Evolutionary conservation across 2,329 filamentous ascomycete genomes (phyloP), one percentile per base, ranked within the genome.

Genomic region (Endoconidiophora laricicola): DNA sequence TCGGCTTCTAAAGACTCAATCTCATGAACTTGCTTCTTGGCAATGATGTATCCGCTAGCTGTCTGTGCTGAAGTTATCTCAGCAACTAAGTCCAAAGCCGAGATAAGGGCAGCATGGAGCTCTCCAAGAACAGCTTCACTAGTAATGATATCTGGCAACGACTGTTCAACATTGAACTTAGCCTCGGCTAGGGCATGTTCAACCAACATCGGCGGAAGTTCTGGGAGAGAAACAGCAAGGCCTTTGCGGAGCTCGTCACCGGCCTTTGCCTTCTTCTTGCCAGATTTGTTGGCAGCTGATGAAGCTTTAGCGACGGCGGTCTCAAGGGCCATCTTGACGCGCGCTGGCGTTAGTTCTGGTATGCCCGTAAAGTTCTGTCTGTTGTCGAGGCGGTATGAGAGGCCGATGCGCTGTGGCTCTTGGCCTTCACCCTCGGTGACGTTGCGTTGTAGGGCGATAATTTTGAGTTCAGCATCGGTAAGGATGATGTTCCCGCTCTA

Each of bases 401-500:
- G 62, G 0, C 90, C 90, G 3, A 86, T 70, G 40, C 83, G 73
- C 48, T 93, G 78, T 40, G 84, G 79, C 59, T 94, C 88, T 59
- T 94, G 82, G n/a, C 83, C 83, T 47, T 83, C 81, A 2, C 82
- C 83, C 58, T 87, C 84, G 3, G 78, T 69, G 1, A 96, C 90
- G 55, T 83, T 81, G 50, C 91, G 78, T 57, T 91, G 69, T 18
- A 98, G 67, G 0, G 83, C 79, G 36, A 96, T 63, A 50, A 96
- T 88, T 55, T 82, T 91, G 48, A 88, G 69, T 22, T 93, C 81
- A 46, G 73, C 74, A 61, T 96, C 87, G 2, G 91, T 94, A 48
- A 98, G 71, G 54, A 98, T 86, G 54, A 98, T 81, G 61, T 98
- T 98, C 43, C 91, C 91, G 48, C 85, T 84, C 63, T 69, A 49